Percentiles rank a stretch among this genome's conserved stretches.
Evolutionary conservation across 306 rosid genomes (phyloP).

Genomic region (Lathyrus tuberosus): DNA sequence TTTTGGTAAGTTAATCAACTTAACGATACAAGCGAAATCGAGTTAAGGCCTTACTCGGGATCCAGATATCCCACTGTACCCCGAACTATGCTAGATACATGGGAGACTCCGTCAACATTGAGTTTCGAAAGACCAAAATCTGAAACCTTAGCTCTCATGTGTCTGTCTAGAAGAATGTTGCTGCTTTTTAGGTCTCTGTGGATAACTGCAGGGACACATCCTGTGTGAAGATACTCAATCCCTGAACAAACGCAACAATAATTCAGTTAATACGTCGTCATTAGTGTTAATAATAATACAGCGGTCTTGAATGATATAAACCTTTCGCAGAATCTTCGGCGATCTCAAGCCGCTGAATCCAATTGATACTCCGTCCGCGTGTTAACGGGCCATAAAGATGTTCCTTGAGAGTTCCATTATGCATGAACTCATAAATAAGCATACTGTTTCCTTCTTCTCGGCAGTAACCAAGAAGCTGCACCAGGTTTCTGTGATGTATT

Average conservation of each 20-base stretch:
- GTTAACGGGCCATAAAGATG: constrained; percentile 93
- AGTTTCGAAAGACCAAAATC: constrained; percentile 98
- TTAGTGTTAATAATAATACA: neutral
- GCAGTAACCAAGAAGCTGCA: constrained; percentile 90
- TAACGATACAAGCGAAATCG: constrained; percentile 4
- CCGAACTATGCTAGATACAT: constrained; percentile 93
- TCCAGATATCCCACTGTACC: constrained; percentile 98
- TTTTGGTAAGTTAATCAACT: neutral
- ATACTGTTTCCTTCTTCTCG: constrained; percentile 79
- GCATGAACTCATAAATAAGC: constrained; percentile 98
- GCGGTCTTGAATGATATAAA: constrained; percentile 33
- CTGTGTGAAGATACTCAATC: constrained; percentile 95
- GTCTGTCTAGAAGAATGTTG: constrained; percentile 85
- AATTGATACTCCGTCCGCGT: constrained; percentile 65
- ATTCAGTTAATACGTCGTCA: constrained; percentile 15
- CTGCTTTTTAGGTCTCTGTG: constrained; percentile 97
- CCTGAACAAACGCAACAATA: constrained; percentile 61
- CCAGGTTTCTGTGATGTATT: constrained; percentile 95
- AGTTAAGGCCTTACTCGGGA: constrained; percentile 80
- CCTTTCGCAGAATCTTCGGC: constrained; percentile 99
- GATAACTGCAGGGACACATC: constrained; percentile 91
- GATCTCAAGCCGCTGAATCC: constrained; percentile 94
- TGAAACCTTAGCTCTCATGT: constrained; percentile 94
- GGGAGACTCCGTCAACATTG: constrained; percentile 89
- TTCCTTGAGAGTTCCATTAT: constrained; percentile 96